Conservation (phyloP, 1,284 basidiomycete species). For the Irpex sp. region DNA sequence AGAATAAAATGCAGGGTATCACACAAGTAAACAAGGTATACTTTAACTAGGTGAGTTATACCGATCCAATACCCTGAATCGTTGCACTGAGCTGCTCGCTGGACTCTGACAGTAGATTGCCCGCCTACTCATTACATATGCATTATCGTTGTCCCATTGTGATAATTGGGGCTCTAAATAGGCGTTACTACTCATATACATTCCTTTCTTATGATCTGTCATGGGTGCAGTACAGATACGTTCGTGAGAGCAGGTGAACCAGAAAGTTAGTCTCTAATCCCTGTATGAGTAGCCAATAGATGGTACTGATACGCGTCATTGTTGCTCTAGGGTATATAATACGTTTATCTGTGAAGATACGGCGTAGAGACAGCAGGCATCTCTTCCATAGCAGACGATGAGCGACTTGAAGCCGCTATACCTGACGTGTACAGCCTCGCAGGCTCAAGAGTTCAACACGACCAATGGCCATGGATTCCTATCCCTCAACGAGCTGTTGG, state of each 20-base stretch:
- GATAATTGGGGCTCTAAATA: no score
- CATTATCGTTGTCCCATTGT: no score
- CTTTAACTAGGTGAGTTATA: no score
- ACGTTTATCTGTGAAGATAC: not conserved
- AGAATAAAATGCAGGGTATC: no score
- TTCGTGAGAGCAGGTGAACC: not conserved
- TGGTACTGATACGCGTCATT: not conserved
- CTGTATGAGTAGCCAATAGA: not conserved
- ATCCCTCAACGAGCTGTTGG: slow-evolving; percentile 18
- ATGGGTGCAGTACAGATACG: not conserved
- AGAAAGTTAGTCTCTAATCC: not conserved
- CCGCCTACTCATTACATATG: no score
- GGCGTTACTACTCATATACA: no score
- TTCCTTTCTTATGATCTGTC: no score
- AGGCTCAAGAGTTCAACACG: slow-evolving; percentile 16
- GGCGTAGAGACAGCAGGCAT: no score
- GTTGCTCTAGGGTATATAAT: not conserved
- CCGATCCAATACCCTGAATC: no score
- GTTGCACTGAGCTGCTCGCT: no score
- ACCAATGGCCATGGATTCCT: slow-evolving; percentile 9
- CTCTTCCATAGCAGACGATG: not conserved
- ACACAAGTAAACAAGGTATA: no score
- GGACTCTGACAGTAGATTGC: no score
- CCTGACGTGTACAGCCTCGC: slow-evolving; percentile 19
- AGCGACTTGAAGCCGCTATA: slow-evolving; percentile 6